Percentiles rank a stretch among this genome's conserved stretches.
phyloP scores from a whole-genome alignment of 192 early-diverging fungal genomes.

The Martensiomyces pterosporus region DNA sequence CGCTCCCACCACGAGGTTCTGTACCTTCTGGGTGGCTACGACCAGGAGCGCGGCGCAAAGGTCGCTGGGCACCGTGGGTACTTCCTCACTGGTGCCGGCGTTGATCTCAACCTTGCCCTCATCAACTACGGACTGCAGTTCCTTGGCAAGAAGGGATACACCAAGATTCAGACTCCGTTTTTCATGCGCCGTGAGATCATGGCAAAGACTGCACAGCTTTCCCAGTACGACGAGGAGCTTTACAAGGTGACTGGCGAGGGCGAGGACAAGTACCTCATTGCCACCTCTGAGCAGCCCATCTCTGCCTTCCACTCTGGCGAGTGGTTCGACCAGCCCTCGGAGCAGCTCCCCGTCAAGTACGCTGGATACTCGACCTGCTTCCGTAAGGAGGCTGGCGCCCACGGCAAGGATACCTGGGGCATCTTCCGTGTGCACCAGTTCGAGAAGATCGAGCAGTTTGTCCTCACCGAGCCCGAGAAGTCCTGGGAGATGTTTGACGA shows the following conservation, averaged over 20 bases:
- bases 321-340: conserved; percentile 88
- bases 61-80: conserved; percentile 99
- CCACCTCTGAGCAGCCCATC: conserved; percentile 98
- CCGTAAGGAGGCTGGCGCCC: conserved; percentile 98
- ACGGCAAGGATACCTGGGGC: conserved; percentile 97
- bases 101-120: conserved; percentile 94
- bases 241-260: conserved; percentile 85
- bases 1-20: conserved; percentile 93
- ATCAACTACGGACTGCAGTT: conserved; percentile 96
- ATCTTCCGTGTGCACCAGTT: conserved; percentile 99
- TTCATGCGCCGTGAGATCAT: conserved; percentile 97
- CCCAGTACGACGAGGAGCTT: conserved; percentile 96
- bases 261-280: conserved; percentile 96
- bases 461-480: conserved; percentile 92
- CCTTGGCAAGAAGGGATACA: conserved; percentile 74
- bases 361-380: conserved; percentile 98
- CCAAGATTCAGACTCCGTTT: conserved; percentile 95
- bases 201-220: conserved; percentile 98
- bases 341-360: conserved; percentile 89
- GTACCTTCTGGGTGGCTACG: conserved; percentile 84
- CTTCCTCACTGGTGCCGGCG: conserved; percentile 91
- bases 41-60: conserved; percentile 84
- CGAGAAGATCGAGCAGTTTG: conserved; percentile 99
- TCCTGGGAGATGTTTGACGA: conserved; percentile 98
- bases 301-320: conserved; percentile 92